phyloP scores from a whole-genome alignment of 495 filamentous ascomycete genomes.

The Aspergillus saccharolyticus region DNA sequence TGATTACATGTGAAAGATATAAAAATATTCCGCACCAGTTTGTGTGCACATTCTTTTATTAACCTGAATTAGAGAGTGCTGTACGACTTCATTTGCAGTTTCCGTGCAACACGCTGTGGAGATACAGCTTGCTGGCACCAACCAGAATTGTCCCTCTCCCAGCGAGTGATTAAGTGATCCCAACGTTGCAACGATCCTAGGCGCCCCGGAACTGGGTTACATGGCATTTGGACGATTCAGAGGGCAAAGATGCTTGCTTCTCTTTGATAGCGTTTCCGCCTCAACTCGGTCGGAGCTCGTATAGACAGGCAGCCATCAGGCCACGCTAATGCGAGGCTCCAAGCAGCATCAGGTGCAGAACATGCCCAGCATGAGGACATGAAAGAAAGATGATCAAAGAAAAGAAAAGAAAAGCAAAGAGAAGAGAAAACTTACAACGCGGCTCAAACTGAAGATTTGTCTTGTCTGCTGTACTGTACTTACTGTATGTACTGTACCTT shows the following conservation, averaged over 20 bases:
- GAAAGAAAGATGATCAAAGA: background rate
- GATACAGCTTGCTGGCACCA: background rate
- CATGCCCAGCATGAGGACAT: background rate
- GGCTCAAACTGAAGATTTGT: too few species aligned
- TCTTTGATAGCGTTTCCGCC: background rate
- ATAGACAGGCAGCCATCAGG: background rate
- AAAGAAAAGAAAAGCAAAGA: background rate
- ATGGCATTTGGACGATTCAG: background rate
- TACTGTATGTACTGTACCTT: too few species aligned
- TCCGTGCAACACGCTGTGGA: background rate
- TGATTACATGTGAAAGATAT: background rate
- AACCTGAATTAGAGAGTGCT: too few species aligned
- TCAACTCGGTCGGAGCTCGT: constrained; percentile 6
- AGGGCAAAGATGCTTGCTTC: background rate
- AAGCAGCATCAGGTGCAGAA: background rate
- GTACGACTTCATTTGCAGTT: too few species aligned
- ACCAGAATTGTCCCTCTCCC: background rate
- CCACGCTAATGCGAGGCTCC: background rate
- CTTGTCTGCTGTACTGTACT: too few species aligned
- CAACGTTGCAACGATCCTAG: constrained; percentile 2
- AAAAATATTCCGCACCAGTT: background rate
- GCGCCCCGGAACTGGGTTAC: background rate
- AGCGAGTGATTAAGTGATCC: background rate
- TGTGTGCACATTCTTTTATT: background rate
- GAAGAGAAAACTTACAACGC: too few species aligned